These are phyloP conservation scores for Annulohypoxylon moriforme DNA, from an alignment of 495 filamentous ascomycete genomes.

Conservation along the genomic window DNA sequence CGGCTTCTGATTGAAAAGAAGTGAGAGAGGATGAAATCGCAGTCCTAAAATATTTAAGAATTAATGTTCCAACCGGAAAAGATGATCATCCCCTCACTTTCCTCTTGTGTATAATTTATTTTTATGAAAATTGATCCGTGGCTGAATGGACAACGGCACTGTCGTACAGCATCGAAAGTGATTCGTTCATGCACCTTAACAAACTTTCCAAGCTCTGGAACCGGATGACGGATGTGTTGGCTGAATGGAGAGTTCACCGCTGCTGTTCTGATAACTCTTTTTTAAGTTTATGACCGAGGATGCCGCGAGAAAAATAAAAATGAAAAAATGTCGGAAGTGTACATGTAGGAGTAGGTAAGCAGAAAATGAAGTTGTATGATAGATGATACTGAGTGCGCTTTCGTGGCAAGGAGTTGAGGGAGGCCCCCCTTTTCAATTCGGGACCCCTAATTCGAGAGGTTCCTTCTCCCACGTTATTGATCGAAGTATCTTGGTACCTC, in stretches of 20 bases:
- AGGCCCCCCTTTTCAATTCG: conserved; percentile 3
- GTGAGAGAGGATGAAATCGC: neutral
- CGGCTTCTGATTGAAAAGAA: neutral
- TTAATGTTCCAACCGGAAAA: neutral
- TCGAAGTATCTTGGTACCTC: neutral
- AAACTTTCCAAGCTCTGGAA: conserved; percentile 5
- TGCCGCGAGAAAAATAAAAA: conserved; percentile 21
- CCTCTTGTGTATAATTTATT: neutral
- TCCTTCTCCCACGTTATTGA: neutral
- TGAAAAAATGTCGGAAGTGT: neutral
- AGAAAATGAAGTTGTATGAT: conserved; percentile 3
- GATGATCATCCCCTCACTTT: neutral
- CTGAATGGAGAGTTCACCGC: neutral
- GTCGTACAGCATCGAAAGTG: conserved; percentile 2
- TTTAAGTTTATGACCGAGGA: conserved; percentile 17
- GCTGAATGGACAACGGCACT: conserved; percentile 2
- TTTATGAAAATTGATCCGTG: neutral
- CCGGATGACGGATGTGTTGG: neutral
- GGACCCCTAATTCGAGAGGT: neutral
- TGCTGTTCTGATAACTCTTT: neutral
- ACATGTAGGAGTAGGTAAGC: too few species aligned
- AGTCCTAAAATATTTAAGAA: neutral
- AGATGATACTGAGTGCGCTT: conserved; percentile 7
- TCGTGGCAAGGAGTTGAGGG: neutral
- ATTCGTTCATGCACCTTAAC: neutral